Evolutionary conservation across 1,284 basidiomycete species (phyloP).

Genomic region (Sutorius eximius): DNA sequence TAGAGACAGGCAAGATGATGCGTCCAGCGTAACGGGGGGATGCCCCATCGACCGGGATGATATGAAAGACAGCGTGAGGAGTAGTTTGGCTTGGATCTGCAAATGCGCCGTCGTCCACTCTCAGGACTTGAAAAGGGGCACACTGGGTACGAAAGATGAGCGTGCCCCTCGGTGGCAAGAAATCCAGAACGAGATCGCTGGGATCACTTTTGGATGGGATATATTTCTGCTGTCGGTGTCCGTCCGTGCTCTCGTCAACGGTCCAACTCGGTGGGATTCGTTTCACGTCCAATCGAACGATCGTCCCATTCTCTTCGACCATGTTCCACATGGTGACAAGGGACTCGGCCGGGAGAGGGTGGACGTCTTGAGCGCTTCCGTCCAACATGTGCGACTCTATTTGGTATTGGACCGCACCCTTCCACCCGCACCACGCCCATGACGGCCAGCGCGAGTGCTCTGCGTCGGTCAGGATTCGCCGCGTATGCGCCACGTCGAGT

Average conservation of each 20-base stretch:
- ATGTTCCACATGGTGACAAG: conserved; percentile 10
- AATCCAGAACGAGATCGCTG: neutral
- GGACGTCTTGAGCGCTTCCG: neutral
- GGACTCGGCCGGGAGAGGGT: conserved; percentile 9
- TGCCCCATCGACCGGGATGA: conserved; percentile 4
- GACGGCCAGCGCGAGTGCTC: conserved; percentile 13
- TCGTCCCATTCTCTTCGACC: conserved; percentile 3
- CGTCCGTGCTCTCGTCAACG: neutral
- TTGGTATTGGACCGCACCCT: conserved; percentile 16
- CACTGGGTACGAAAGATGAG: conserved; percentile 24
- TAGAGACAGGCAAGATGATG: conserved; percentile 17
- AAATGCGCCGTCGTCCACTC: neutral
- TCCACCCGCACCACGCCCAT: conserved; percentile 29
- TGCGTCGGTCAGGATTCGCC: neutral
- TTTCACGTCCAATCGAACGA: conserved; percentile 11
- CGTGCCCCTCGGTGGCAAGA: conserved; percentile 12
- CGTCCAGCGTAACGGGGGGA: conserved; percentile 13
- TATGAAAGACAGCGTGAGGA: conserved; percentile 15
- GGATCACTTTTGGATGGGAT: neutral
- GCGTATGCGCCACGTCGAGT: conserved; percentile 3
- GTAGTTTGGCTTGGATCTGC: neutral
- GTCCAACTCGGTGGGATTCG: conserved; percentile 10
- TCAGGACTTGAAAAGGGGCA: conserved; percentile 8
- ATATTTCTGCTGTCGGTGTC: neutral
- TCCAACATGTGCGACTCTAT: conserved; percentile 4